Base-by-base conservation (phyloP, 306 rosid species). In the Rubus idaeus region DNA sequence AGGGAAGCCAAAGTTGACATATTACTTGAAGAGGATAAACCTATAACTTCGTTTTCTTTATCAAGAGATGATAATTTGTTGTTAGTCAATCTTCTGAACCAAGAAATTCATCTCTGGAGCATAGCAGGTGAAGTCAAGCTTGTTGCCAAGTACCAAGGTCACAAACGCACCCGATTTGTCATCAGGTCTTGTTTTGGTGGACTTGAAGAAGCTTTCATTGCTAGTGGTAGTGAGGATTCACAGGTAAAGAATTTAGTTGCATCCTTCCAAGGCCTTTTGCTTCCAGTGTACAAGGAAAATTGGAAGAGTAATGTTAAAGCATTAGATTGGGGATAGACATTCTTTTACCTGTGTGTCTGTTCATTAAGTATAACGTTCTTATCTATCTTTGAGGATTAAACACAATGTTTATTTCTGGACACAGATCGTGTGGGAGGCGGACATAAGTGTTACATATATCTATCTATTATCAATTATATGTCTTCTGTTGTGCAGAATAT, bases 161-260 rank as follows among this genome's bases (percentile, higher is more conserved):
- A 89, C 77, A 87, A 82, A 58, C 97, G 96, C 39, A 1, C 86
- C 74, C 91, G 99, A 45, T 96, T 89, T 84, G 35, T 96, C 78
- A 90, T 96, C 79, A 87, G 97, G 83, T 92, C 99, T 50, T 96
- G 99, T 86, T 96, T 96, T 70, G 99, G 99, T 69, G 99, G 99
- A 75, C 88, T 88, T 44, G 84, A 89, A 50, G 90, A 96, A 89
- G 85, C 93, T 79, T 96, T 96, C 80, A 78, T 96, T 87, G 99
- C 98, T 78, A 91, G 98, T 74, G 99, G 99, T 78, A 91, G 99
- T 86, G 99, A 96, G 93, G 99, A 96, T 81, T 96, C 99, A 69
- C 98, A 88, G 99, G 99, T 92, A 92, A 75, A 72, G 45, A 79
- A 81, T 80, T 78, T 83, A 10, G 41, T 70, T 62, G 39, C 17